Percentiles rank a stretch among this genome's conserved stretches.
Conservation (phyloP, 768 basidiomycete species). For the Pisolithus tinctorius region DNA sequence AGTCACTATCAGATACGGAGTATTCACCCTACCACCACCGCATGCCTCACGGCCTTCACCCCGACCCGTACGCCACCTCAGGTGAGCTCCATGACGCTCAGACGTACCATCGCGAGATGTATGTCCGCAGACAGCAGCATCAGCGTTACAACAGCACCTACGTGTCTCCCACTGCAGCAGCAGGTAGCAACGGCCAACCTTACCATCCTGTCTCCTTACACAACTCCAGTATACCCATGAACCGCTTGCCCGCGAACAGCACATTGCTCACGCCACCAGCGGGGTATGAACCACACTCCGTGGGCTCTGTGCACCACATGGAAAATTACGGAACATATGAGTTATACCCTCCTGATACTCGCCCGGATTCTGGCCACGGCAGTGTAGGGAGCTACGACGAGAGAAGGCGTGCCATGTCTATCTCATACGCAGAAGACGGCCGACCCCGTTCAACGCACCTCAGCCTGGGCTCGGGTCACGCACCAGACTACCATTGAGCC, state of each 20-base stretch:
- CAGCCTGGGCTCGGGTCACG: slow-evolving; percentile 4
- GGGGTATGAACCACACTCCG: slow-evolving; percentile 44
- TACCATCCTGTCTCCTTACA: slow-evolving; percentile 16
- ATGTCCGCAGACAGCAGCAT: slow-evolving; percentile 3
- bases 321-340: slow-evolving; percentile 25
- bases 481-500: slow-evolving; percentile 6
- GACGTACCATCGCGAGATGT: slow-evolving; percentile 18
- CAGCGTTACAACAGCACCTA: neutral
- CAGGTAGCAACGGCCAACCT: slow-evolving; percentile 4
- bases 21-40: slow-evolving; percentile 13
- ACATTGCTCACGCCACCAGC: slow-evolving; percentile 68
- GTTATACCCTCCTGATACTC: slow-evolving; percentile 33
- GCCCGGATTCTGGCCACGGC: slow-evolving; percentile 37
- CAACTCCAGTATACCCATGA: slow-evolving; percentile 16
- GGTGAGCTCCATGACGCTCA: slow-evolving; percentile 17
- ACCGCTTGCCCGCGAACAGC: slow-evolving; percentile 54
- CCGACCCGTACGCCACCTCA: slow-evolving; percentile 10
- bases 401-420: slow-evolving; percentile 7
- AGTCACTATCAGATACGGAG: slow-evolving; percentile 22
- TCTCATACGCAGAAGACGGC: slow-evolving; percentile 4
- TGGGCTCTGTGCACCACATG: slow-evolving; percentile 13
- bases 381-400: slow-evolving; percentile 17
- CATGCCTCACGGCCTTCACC: slow-evolving; percentile 22
- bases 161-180: slow-evolving; percentile 5
- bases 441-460: slow-evolving; percentile 17